Percentiles rank a stretch among this genome's conserved stretches.
Conservation (phyloP, 1,284 basidiomycete species). For the Pholiota adiposa region DNA sequence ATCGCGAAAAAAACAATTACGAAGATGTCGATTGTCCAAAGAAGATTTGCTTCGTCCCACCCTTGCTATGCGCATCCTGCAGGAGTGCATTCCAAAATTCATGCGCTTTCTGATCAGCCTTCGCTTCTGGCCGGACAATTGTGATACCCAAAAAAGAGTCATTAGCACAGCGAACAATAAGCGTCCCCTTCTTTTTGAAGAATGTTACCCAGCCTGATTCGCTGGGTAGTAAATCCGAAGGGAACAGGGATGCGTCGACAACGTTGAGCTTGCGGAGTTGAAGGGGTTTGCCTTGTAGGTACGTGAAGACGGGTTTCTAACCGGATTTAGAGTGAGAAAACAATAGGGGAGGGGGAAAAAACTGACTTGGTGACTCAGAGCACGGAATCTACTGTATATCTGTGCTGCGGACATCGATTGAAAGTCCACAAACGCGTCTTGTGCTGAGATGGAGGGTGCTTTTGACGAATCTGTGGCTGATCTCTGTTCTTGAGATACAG, state of each 20-base stretch:
- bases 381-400: slow-evolving; percentile 68
- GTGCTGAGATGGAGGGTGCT: slow-evolving; percentile 66
- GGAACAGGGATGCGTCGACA: slow-evolving; percentile 11
- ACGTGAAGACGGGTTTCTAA: slow-evolving; percentile 20
- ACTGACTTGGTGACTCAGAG: slow-evolving; percentile 73
- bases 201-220: slow-evolving; percentile 47
- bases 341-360: too few species aligned
- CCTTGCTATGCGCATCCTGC: not conserved
- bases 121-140: slow-evolving; percentile 62
- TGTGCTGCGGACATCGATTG: slow-evolving; percentile 53
- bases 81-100: slow-evolving; percentile 66
- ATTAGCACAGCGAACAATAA: slow-evolving; percentile 56
- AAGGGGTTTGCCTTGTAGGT: slow-evolving; percentile 36
- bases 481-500: slow-evolving; percentile 42
- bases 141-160: slow-evolving; percentile 53
- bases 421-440: slow-evolving; percentile 65
- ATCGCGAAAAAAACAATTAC: too few species aligned
- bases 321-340: not conserved
- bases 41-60: not conserved
- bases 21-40: not conserved
- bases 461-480: slow-evolving; percentile 42
- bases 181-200: slow-evolving; percentile 36
- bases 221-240: slow-evolving; percentile 25
- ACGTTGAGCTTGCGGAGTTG: slow-evolving; percentile 48
- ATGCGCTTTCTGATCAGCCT: slow-evolving; percentile 49